phyloP scores from a whole-genome alignment of 768 basidiomycete species.

The Kwoniella mangroviensis region DNA sequence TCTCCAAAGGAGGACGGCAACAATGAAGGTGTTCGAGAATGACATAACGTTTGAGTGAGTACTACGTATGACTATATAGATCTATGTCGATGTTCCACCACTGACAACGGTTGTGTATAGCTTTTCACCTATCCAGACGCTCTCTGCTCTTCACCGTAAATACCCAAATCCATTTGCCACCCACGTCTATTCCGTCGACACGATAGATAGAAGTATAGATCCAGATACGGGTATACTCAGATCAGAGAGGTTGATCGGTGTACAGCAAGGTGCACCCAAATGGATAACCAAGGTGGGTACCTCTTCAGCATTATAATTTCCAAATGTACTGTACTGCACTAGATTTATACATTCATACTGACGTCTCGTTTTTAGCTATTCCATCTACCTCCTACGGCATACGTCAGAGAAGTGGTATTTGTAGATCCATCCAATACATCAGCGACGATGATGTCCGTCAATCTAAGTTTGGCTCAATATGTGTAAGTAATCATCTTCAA shows the following conservation, averaged over 20 bases:
- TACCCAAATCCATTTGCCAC: conserved; percentile 76
- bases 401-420: conserved; percentile 91
- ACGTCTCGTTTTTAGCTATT: conserved; percentile 33
- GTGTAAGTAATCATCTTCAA: conserved; percentile 66
- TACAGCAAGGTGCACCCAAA: conserved; percentile 85
- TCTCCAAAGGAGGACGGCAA: background rate
- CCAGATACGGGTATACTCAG: conserved; percentile 86
- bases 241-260: conserved; percentile 85
- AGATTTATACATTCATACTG: no score
- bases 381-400: conserved; percentile 67
- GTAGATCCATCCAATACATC: conserved; percentile 80
- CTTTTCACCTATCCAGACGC: conserved; percentile 87
- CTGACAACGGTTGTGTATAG: conserved; percentile 58
- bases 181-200: conserved; percentile 60
- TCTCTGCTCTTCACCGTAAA: conserved; percentile 92
- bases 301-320: no score
- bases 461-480: conserved; percentile 92
- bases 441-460: conserved; percentile 86
- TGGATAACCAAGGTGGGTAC: conserved; percentile 88
- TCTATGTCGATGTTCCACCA: no score
- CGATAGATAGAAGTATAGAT: conserved; percentile 76
- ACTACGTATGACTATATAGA: no score
- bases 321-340: no score
- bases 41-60: conserved; percentile 47
- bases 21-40: conserved; percentile 46